Conservation (phyloP, 768 basidiomycete genomes). For the Tephrocybe sp. region DNA sequence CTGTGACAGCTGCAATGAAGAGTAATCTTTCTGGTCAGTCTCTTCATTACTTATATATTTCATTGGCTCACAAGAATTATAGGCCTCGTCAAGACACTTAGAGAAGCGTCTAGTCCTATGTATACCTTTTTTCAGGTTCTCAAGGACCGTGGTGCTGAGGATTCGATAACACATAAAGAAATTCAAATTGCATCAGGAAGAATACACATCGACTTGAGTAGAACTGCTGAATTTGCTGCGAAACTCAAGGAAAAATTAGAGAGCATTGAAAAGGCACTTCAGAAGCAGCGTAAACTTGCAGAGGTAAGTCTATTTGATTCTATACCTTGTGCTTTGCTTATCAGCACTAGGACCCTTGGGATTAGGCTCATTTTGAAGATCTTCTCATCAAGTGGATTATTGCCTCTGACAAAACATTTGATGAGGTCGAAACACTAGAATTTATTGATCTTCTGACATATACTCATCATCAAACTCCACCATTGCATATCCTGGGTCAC, state of each 20-base stretch:
- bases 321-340: not conserved
- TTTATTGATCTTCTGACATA: slow-evolving; percentile 17
- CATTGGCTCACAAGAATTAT: not conserved
- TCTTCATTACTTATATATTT: not conserved
- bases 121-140: not conserved
- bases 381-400: slow-evolving; percentile 7
- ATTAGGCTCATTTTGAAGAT: slow-evolving; percentile 4
- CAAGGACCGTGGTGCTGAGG: not conserved
- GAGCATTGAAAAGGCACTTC: slow-evolving; percentile 6
- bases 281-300: not conserved
- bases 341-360: slow-evolving; percentile 1
- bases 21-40: slow-evolving; percentile 4
- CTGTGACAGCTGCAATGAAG: slow-evolving; percentile 2
- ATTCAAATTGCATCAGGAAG: not conserved
- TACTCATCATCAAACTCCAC: slow-evolving; percentile 3
- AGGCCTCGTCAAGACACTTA: slow-evolving; percentile 1
- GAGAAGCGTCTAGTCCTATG: not conserved
- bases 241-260: not conserved
- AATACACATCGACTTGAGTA: not conserved
- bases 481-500: not conserved
- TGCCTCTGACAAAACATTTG: slow-evolving; percentile 19
- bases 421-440: slow-evolving; percentile 15
- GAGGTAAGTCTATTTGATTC: not conserved
- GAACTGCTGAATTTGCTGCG: not conserved
- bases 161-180: not conserved